Percentiles rank a stretch among this genome's conserved stretches.
Evolutionary conservation across 305 asterid genomes (phyloP).

Genomic region (Caryopteris hybrid): DNA sequence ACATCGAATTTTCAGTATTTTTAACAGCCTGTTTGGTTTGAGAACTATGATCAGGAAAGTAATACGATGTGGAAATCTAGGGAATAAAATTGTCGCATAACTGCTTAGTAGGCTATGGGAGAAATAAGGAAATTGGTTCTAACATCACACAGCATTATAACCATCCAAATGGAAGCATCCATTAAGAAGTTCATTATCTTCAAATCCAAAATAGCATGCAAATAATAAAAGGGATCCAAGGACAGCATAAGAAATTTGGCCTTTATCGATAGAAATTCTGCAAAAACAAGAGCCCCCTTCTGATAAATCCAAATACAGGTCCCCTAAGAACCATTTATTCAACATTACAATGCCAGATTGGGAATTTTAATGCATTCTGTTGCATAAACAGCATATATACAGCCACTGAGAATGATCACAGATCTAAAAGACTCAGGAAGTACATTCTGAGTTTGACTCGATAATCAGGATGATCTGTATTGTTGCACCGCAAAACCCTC

Average conservation of each 20-base stretch:
- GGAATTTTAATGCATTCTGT: neutral
- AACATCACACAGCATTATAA: neutral
- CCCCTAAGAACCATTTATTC: neutral
- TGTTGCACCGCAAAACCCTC: neutral
- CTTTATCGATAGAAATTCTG: neutral
- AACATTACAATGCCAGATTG: neutral
- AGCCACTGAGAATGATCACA: neutral
- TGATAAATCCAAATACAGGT: neutral
- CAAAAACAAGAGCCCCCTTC: neutral
- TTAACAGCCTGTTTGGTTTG: neutral
- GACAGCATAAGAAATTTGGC: neutral
- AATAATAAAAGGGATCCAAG: neutral
- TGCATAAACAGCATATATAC: neutral
- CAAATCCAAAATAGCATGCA: neutral
- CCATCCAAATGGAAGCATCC: neutral
- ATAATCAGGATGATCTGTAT: neutral
- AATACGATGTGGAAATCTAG: neutral
- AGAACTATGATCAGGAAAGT: neutral
- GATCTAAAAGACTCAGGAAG: neutral
- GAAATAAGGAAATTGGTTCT: neutral
- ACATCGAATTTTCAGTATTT: neutral
- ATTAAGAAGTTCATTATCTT: neutral
- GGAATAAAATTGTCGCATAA: neutral
- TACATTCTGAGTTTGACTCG: neutral
- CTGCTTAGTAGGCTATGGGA: neutral